A percentile compares a stretch with the other conserved stretches of the same genome.
These are phyloP conservation scores for Ophiostoma sp. DNA, from an alignment of 2,329 filamentous ascomycete genomes.

Conservation along the genomic window DNA sequence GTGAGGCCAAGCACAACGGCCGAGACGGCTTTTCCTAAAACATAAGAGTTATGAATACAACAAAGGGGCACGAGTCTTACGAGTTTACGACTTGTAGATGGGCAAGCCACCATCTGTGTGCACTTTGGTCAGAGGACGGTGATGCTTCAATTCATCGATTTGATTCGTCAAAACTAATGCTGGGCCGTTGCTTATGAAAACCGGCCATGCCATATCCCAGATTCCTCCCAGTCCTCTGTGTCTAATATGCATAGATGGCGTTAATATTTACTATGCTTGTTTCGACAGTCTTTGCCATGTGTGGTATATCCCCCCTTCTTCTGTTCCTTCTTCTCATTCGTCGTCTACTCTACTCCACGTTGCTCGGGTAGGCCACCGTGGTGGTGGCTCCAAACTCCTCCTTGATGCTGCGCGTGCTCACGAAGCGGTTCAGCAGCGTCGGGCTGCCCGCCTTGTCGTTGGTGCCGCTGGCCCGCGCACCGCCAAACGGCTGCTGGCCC, in stretches of 20 bases:
- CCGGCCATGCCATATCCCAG: neutral
- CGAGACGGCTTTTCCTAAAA: neutral
- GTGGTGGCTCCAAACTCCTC: conserved; percentile 70
- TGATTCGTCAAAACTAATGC: conserved; percentile 16
- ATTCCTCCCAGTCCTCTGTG: neutral
- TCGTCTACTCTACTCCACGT: conserved; percentile 53
- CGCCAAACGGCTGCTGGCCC: conserved; percentile 58
- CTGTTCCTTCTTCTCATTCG: conserved; percentile 4
- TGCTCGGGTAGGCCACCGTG: conserved; percentile 69
- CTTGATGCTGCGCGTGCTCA: conserved; percentile 56
- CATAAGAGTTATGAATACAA: neutral
- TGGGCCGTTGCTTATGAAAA: conserved; percentile 16
- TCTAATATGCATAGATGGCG: conserved; percentile 6
- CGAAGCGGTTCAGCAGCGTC: conserved; percentile 51
- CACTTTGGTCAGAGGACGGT: neutral
- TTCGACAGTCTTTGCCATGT: neutral
- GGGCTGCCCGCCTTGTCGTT: conserved; percentile 59
- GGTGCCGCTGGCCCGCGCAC: conserved; percentile 53
- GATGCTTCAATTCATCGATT: conserved; percentile 19
- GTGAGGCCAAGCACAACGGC: neutral
- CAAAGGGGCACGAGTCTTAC: neutral
- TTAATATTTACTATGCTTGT: conserved; percentile 10
- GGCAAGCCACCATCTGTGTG: conserved; percentile 3
- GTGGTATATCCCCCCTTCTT: neutral
- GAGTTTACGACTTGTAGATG: neutral